phyloP scores from a whole-genome alignment of 345 rosid genomes.

The Rhodamnia argentea region DNA sequence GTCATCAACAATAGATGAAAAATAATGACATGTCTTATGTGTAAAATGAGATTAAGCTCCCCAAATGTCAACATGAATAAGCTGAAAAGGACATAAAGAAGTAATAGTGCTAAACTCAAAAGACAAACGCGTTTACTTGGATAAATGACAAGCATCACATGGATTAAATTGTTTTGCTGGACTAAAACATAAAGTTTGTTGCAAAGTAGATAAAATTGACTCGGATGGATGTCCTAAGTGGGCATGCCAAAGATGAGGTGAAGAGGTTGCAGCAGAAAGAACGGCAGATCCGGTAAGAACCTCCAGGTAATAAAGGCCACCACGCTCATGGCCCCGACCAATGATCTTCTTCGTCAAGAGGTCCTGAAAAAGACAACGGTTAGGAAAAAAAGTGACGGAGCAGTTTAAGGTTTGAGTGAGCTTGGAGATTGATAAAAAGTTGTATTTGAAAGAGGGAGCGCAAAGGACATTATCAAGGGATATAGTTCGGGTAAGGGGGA shows the following conservation, averaged over 20 bases:
- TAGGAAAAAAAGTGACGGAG: background rate
- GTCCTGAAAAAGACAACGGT: background rate
- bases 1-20: background rate
- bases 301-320: background rate
- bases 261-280: background rate
- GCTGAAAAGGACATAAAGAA: background rate
- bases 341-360: background rate
- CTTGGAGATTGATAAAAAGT: too few relatives aligned
- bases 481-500: too few relatives aligned
- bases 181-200: too few relatives aligned
- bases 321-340: background rate
- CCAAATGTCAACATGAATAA: background rate
- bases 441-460: too few relatives aligned
- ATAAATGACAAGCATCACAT: too few relatives aligned
- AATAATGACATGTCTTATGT: background rate
- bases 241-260: background rate
- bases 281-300: fast-evolving
- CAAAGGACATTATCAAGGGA: too few relatives aligned
- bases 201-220: too few relatives aligned
- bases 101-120: background rate
- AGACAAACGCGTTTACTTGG: too few relatives aligned
- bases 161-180: too few relatives aligned
- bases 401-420: too few relatives aligned
- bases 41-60: background rate
- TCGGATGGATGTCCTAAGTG: background rate